Evolutionary conservation across 2,329 filamentous ascomycete genomes (phyloP), one percentile per base, ranked within the genome.

Genomic region (Venturia effusa): DNA sequence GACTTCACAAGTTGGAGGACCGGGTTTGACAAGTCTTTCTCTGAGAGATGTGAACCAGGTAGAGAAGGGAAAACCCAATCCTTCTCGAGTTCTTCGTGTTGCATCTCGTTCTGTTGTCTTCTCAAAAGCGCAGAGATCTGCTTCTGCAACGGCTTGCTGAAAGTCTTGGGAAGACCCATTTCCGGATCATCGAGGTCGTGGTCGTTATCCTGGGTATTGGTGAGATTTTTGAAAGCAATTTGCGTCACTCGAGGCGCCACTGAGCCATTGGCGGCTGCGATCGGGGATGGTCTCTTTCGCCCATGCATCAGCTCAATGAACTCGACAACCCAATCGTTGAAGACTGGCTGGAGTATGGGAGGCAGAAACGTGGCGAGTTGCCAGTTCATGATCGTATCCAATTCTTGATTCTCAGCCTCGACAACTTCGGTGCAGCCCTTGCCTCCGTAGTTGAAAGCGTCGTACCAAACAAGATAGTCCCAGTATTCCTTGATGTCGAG

Each of bases 401-500:
- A 82, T 3, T 84, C 82, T 72, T 97, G 92, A 55, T 88, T 85
- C 69, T 93, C 90, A 11, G 81, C 81, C 68, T 87, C 86, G 8
- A 88, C 81, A 3, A 97, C 89, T 70, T 94, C 85, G 61, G 88
- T 85, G 68, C 91, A 96, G 4, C 90, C 94, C 71, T 95, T 95
- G 66, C 94, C 94, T 64, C 94, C 95, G 71, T 97, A 97, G 79
- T 99, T 99, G 81, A 93, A 97, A 75, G 97, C 91, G 69, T 99
- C 94, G 69, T 97, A 97, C 94, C 94, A 99, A 4, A 97, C 87
- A 0, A 99, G 85, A 71, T 97, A 97, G 74, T 99, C 94, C 94
- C 94, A 99, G 75, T 97, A 99, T 73, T 99, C 94, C 69, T 93
- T 96, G 75, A 99, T 94, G 70, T 97, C 90, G 3, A 99, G 81